Conservation (phyloP, 2,329 filamentous ascomycete species). For the Hyphodiscus sp. region DNA sequence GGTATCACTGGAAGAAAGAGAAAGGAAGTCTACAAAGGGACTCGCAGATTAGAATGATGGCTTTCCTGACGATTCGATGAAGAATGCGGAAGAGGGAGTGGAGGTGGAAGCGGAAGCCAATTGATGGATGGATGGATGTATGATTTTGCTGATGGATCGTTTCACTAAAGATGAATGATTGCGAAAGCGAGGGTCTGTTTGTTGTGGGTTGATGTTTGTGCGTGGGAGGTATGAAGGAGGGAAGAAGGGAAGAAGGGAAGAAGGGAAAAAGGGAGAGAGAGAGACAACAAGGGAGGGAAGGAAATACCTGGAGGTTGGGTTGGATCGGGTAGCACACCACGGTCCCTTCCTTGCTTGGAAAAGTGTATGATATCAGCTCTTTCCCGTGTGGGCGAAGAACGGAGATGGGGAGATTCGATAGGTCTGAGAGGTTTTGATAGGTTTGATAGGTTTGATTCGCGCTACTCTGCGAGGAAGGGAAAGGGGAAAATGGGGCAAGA, state of each 20-base stretch:
- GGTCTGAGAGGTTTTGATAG: too few species aligned
- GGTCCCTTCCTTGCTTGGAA: background rate
- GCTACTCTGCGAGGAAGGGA: too few species aligned
- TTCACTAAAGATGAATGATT: background rate
- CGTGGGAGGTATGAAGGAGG: background rate
- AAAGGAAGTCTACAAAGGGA: background rate
- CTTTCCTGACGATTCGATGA: background rate
- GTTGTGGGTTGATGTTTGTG: background rate
- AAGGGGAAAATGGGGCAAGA: too few species aligned
- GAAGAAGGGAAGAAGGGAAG: background rate
- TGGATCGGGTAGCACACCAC: background rate
- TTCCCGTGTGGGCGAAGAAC: background rate
- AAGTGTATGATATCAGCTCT: constrained; percentile 1
- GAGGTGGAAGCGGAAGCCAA: too few species aligned
- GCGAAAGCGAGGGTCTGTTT: background rate
- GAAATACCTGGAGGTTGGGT: too few species aligned
- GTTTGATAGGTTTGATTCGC: too few species aligned
- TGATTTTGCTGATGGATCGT: too few species aligned
- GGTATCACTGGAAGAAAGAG: constrained; percentile 17
- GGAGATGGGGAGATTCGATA: too few species aligned
- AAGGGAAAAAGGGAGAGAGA: too few species aligned
- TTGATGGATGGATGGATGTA: too few species aligned
- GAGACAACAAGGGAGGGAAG: too few species aligned
- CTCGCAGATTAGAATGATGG: background rate
- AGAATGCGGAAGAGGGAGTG: too few species aligned